Base-by-base conservation (phyloP, 2,329 filamentous ascomycete species). In the Bipolaris oryzae region DNA sequence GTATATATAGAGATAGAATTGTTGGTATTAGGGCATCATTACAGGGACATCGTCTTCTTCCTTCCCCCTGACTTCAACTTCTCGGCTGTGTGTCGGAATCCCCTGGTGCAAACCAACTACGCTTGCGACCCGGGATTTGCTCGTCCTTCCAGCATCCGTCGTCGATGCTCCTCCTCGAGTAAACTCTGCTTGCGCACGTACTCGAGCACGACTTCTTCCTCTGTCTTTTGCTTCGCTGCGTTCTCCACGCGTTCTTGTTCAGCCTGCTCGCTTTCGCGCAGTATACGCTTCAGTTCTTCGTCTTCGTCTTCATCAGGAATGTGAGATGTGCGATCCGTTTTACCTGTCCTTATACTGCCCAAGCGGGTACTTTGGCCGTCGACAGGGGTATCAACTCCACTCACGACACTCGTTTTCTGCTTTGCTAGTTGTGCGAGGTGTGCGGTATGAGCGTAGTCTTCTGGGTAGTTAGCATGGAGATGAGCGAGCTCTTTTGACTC, bases 151-250 rank as follows among this genome's bases (percentile, higher is more conserved):
- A 50, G 15, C 43, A 60, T 41, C 35, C 57, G 61, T 52, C 42
- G 51, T 37, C 66, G 54, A 56, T 69, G 67, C 53, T 71, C 48
- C 39, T 69, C 87, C 75, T 94, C 90, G 0, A 84, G 81, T 39
- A 91, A 71, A 72, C 89, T 92, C 78, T 92, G 89, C 78, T 87
- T 89, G 80, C 89, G 90, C 38, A 92, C 83, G 73, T 91, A 92
- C 67, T 92, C 89, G 71, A 93, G 74, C 7, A 92, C 85, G 55
- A 89, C 86, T 53, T 91, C 85, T 70, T 93, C 89, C 69, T 92
- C 89, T 10, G 78, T 52, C 80, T 74, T 23, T 84, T 81, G 50
- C 72, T 72, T 75, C 73, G 67, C 71, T 57, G 69, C 57, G 57
- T 70, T 60, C 75, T 44, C 80, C 75, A 23, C 84, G 78, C 55